Base-by-base conservation (phyloP, 352 stramenopile genomes). In the Lagenidium giganteum region DNA sequence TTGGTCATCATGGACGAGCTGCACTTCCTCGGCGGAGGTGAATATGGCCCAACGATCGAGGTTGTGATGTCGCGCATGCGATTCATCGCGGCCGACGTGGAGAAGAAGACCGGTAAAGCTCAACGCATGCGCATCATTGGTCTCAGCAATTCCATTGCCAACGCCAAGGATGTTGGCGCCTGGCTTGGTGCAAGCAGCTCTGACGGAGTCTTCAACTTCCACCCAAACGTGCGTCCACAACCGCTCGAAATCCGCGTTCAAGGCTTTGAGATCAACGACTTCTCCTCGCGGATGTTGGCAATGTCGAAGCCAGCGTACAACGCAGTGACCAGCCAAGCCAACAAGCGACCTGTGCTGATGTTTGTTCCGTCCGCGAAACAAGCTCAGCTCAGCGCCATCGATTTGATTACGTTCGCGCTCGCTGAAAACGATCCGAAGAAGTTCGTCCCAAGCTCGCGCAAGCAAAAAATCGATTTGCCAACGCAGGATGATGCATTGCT, bases 261-360 rank as follows among this genome's bases (percentile, higher is more conserved):
- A 54, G 96, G 95, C 4, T 99, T 98, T 57, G 96, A 99, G 31
- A 96, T 98, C 42, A 93, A 95, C 44, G 95, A 99, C 54, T 98
- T 98, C 61, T 88, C 88, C 16, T 96, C 88, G 23, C 78, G 97
- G 5, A 89, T 99, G 61, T 81, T 99, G 51, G 95, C 96, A 2
- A 99, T 99, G 96, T 88, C 89, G 6, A 99, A 99, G 60, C 96
- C 96, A 9, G 76, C 97, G 32, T 99, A 98, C 79, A 98, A 98
- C 62, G 83, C 86, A 13, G 74, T 99, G 6, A 70, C 75, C 22
- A 83, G 85, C 33, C 91, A 98, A 54, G 64, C 71, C 4, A 24
- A 42, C 45, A 83, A 84, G 28, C 96, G 98, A 55, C 88, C 85
- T 21, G 83, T 83, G 0, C 70, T 99, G 9, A 78, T 99, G 27